A percentile compares a stretch with the other conserved stretches of the same genome.
These are phyloP conservation scores for Lippia alba DNA, from an alignment of 305 asterid genomes.

Conservation along the genomic window DNA sequence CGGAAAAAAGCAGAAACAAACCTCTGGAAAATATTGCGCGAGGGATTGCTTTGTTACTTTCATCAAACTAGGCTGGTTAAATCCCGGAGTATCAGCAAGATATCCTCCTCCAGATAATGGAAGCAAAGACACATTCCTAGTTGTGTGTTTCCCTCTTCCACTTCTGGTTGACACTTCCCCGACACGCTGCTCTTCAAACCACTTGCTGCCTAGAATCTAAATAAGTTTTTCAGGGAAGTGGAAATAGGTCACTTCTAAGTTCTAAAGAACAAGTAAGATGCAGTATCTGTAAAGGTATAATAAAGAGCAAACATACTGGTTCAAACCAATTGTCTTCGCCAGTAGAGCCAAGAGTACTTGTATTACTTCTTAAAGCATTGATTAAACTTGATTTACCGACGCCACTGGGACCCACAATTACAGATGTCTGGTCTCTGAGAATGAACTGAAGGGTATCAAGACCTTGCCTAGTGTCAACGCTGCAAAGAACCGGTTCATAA, in stretches of 20 bases:
- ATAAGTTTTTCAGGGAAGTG: constrained; percentile 26
- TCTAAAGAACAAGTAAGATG: constrained; percentile 3
- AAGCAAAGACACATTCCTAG: constrained; percentile 84
- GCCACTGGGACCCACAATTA: constrained; percentile 94
- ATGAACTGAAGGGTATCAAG: constrained; percentile 75
- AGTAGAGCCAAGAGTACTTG: constrained; percentile 39
- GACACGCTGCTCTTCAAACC: constrained; percentile 92
- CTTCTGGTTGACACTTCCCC: constrained; percentile 93
- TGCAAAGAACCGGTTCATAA: constrained; percentile 80
- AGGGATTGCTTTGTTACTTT: constrained; percentile 93
- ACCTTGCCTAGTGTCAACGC: constrained; percentile 77
- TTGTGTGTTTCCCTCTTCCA: constrained; percentile 93
- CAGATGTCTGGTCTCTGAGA: constrained; percentile 84
- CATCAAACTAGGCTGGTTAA: constrained; percentile 85
- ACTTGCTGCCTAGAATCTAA: constrained; percentile 82
- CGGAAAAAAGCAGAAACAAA: constrained; percentile 34
- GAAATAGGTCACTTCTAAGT: constrained; percentile 9
- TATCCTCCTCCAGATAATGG: constrained; percentile 79
- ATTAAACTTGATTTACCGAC: constrained; percentile 97
- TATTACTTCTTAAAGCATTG: constrained; percentile 74
- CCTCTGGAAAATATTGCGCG: constrained; percentile 87
- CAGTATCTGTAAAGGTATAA: neutral
- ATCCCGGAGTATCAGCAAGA: constrained; percentile 95
- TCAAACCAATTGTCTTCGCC: constrained; percentile 65
- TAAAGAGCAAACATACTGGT: constrained; percentile 54